Percentiles rank a stretch among this genome's conserved stretches.
phyloP scores from a whole-genome alignment of 257 asterid genomes.

The Gentiana macrophylla region DNA sequence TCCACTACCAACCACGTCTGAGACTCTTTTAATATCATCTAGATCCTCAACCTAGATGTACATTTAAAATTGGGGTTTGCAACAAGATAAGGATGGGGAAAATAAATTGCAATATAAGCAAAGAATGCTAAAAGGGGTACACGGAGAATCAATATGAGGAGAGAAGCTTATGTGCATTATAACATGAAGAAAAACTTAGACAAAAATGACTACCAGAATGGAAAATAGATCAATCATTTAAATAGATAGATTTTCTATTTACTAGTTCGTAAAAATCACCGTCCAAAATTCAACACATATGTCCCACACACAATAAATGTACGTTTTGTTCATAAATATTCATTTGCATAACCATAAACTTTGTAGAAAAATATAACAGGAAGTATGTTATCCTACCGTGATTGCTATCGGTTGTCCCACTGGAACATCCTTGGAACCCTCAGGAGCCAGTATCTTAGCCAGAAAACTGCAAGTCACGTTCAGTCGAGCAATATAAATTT shows the following conservation, averaged over 20 bases:
- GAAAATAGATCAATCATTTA: background rate
- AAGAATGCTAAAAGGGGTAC: too few relatives aligned
- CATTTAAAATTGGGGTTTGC: conserved; percentile 23
- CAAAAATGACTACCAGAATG: background rate
- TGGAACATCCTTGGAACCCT: conserved; percentile 94
- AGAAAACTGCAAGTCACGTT: conserved; percentile 46
- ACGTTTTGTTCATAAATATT: background rate
- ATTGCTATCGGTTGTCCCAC: conserved; percentile 97
- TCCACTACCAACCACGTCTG: conserved; percentile 40
- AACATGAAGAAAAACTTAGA: background rate
- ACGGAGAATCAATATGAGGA: too few relatives aligned
- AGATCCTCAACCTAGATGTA: conserved; percentile 76
- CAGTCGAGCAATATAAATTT: too few relatives aligned
- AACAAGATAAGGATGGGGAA: conserved; percentile 4
- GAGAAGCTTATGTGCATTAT: too few relatives aligned
- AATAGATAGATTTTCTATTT: background rate
- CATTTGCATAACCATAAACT: background rate
- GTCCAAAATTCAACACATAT: too few relatives aligned
- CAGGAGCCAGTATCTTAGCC: conserved; percentile 91
- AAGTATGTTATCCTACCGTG: conserved; percentile 51
- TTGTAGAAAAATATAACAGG: conserved; percentile 14
- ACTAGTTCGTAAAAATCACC: too few relatives aligned
- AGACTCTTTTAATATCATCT: conserved; percentile 62
- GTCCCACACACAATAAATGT: background rate
- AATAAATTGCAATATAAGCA: background rate